Base-by-base conservation (phyloP, 352 stramenopile genomes). In the Blastocystis sp. region DNA sequence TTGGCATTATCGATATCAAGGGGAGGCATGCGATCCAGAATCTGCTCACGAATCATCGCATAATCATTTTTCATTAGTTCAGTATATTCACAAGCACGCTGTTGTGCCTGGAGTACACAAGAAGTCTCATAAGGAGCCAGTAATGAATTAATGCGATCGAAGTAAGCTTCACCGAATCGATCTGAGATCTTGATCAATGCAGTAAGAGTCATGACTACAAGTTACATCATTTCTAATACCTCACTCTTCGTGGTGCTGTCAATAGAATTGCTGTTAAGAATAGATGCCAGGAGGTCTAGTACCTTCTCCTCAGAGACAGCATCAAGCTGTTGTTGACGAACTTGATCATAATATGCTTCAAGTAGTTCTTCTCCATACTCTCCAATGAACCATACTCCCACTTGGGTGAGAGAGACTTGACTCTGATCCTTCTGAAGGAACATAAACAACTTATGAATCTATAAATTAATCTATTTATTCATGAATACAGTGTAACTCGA, bases 321-420 rank as follows among this genome's bases (percentile, higher is more conserved):
- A n/a, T 66, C 48, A 3, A 81, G 27, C 53, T 81, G 62, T 37
- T 77, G 62, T 59, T 88, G 58, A 17, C 77, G 62, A 17, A 27
- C n/a, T 17, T 35, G 27, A 59, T 88, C 77, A 35, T 54, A 88
- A 53, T 75, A 88, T 30, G 51, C 4, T 27, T 88, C 37, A 22
- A 88, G 54, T 42, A 88, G 17, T 53, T 88, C 77, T n/a, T 88
- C 77, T 48, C 96, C 97, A 91, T 98, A 99, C 91, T 99, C 97
- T 17, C 97, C 97, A 69, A 99, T 94, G 90, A 95, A 98, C 97
- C 97, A 99, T 68, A 99, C 95, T 11, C 95, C 96, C 27, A 98
- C 95, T 87, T 98, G 95, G n/a, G 98, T 93, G 57, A 99, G 94
- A 76, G 95, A 96, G 7, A 95, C 90, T 90, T 99, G 96, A 22